Conservation (phyloP, 345 rosid genomes). For the Sapria himalayana region DNA sequence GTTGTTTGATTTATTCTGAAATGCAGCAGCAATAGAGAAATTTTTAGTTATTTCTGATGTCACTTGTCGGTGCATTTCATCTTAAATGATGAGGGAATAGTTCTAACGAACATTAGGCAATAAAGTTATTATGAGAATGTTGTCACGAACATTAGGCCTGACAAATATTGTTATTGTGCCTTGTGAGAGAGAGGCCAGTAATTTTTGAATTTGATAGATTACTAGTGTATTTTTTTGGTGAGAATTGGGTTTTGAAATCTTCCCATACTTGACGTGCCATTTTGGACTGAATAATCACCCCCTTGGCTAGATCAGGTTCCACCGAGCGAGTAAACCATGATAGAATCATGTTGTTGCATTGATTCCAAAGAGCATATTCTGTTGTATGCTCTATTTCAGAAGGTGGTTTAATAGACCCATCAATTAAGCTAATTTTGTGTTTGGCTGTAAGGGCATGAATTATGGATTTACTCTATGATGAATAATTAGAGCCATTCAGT, state of each 20-base stretch:
- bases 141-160: background rate
- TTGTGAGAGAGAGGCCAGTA: too few species aligned
- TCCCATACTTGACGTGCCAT: background rate
- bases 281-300: background rate
- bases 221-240: too few species aligned
- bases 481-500: too few species aligned
- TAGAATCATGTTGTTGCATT: too few species aligned
- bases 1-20: background rate
- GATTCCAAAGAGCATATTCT: too few species aligned
- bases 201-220: too few species aligned
- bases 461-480: too few species aligned
- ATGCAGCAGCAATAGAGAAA: background rate
- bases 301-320: background rate
- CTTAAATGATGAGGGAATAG: background rate
- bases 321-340: too few species aligned
- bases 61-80: background rate
- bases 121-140: conserved; percentile 2
- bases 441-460: background rate
- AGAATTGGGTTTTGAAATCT: too few species aligned
- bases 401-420: too few species aligned
- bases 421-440: background rate
- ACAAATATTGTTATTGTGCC: too few species aligned
- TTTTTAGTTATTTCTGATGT: background rate
- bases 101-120: conserved; percentile 2
- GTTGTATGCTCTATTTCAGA: too few species aligned